Base-by-base conservation (phyloP, 495 filamentous ascomycete genomes). In the Tuber brumale region DNA sequence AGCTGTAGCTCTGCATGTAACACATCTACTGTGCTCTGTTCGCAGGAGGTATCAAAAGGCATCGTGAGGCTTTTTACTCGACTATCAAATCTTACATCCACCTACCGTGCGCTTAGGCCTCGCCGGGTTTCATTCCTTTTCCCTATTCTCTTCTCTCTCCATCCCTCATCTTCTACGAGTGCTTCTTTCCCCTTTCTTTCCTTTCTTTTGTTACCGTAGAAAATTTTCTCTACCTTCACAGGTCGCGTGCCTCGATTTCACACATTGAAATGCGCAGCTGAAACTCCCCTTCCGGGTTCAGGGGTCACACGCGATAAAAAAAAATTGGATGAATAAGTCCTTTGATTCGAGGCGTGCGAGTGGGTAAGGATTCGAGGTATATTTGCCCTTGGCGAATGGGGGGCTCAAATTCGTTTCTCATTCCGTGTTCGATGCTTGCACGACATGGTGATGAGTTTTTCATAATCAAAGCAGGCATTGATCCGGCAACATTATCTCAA, bases 81-180 rank as follows among this genome's bases (percentile, higher is more conserved):
- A 66, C 57, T 79, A 76, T 72, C 48, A 71, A 71, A 72, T 73
- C 45, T 72, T 70, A 70, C 75, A 72, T 46, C 71, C 70, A 73
- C 76, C 74, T 70, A 43, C 72, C 71, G 48, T 74, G 77, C 78
- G 78, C 78, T 80, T 79, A 79, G 78, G 51, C 78, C 78, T 73
- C 73, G 72, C 61, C 31, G 57, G 31, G 27, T 75, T 70, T 42
- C 31, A 43, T 37, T 45, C 42, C 51, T 43, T 45, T 44, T 41
- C 76, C 57, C 31, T 66, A 27, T 66, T 66, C 57, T 31, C 12
- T 27, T 57, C 41, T 42, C 6, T 57, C 23, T 57, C 23, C 23
- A 12, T 57, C 23, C 48, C 23, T 27, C 23, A 27, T 18, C 27
- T 35, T 18, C 12, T 35, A 9, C 16, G 10, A 2, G 37, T 39